Conservation (phyloP, 208 protist genomes). For the Trypanosoma theileri region DNA sequence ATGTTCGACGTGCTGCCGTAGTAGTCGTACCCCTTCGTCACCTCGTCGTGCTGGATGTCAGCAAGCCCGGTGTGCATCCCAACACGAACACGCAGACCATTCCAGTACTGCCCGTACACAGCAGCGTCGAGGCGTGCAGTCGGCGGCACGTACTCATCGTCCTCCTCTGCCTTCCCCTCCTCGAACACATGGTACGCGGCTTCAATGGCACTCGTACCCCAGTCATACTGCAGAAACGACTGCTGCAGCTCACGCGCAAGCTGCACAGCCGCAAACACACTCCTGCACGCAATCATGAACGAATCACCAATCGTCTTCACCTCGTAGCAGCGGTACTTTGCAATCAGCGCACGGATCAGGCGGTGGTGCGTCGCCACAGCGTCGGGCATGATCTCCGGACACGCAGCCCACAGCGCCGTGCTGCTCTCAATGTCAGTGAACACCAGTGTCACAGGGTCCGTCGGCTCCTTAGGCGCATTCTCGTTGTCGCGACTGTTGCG, state of each 20-base stretch:
- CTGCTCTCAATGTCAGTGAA: conserved; percentile 85
- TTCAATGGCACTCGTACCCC: conserved; percentile 47
- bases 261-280: conserved; percentile 36
- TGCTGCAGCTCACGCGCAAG: conserved; percentile 56
- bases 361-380: conserved; percentile 71
- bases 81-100: conserved; percentile 54
- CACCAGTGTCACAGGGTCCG: conserved; percentile 53
- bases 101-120: conserved; percentile 40
- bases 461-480: conserved; percentile 44
- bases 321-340: conserved; percentile 72
- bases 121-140: conserved; percentile 34
- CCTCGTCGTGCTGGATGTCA: conserved; percentile 58
- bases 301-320: conserved; percentile 88
- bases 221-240: conserved; percentile 52
- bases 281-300: conserved; percentile 82
- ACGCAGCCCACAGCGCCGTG: conserved; percentile 73
- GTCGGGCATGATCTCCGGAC: conserved; percentile 58
- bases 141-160: conserved; percentile 25
- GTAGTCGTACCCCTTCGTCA: conserved; percentile 79
- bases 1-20: conserved; percentile 84
- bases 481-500: conserved; percentile 38
- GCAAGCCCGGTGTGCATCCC: conserved; percentile 66
- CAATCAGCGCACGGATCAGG: conserved; percentile 59
- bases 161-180: conserved; percentile 24
- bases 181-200: conserved; percentile 53